These are phyloP conservation scores for Achaetomium macrosporum DNA, from an alignment of 2,329 filamentous ascomycete genomes.

Conservation along the genomic window DNA sequence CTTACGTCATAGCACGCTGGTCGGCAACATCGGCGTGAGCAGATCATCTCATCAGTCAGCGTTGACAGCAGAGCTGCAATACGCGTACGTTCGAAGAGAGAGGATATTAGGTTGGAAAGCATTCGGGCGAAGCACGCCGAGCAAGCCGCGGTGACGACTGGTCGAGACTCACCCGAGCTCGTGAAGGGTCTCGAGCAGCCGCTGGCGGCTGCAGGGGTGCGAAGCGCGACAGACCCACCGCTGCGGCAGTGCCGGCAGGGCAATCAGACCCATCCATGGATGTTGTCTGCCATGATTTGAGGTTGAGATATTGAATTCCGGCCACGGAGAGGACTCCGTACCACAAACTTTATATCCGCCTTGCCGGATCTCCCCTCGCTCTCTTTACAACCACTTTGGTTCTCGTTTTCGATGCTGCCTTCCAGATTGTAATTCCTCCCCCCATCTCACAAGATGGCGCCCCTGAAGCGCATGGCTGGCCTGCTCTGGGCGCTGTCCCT, in stretches of 20 bases:
- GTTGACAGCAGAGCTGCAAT: too few relatives aligned
- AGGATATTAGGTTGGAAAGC: not conserved
- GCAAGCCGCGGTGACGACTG: not conserved
- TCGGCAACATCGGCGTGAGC: too few relatives aligned
- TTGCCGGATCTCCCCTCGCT: not conserved
- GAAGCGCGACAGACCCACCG: slow-evolving; percentile 3
- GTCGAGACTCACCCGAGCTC: not conserved
- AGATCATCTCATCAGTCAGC: too few relatives aligned
- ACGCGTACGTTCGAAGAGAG: too few relatives aligned
- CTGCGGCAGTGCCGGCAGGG: slow-evolving; percentile 17
- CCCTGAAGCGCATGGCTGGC: slow-evolving; percentile 13
- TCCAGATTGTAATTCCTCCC: not conserved
- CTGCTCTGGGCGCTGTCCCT: slow-evolving; percentile 16
- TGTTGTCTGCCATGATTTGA: slow-evolving; percentile 8
- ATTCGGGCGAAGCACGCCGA: not conserved
- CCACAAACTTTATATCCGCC: too few relatives aligned
- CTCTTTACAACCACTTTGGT: not conserved
- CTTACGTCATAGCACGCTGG: too few relatives aligned
- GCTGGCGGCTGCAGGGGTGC: slow-evolving; percentile 12
- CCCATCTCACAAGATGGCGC: slow-evolving; percentile 12
- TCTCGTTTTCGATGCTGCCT: not conserved
- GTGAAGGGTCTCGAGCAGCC: not conserved
- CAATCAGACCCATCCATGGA: not conserved
- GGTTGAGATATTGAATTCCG: slow-evolving; percentile 1
- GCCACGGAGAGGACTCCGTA: too few relatives aligned